Percentiles rank a stretch among this genome's conserved stretches.
Conservation (phyloP, 2,329 filamentous ascomycete genomes). For the Exophiala aquamarina region DNA sequence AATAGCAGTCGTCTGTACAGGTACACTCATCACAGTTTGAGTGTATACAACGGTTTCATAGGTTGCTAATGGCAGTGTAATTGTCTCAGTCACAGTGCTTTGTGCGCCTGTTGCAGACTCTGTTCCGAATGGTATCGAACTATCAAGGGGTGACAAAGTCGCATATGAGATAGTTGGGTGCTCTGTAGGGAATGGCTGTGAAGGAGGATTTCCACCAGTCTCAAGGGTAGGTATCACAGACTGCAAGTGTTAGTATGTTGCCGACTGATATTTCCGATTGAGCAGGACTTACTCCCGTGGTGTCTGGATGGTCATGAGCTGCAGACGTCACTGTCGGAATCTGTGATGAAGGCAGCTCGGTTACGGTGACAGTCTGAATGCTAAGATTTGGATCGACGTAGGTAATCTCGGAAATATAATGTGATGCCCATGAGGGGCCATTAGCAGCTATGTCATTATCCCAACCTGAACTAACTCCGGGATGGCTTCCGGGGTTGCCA, state of each 20-base stretch:
- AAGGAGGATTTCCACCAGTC: slow-evolving; percentile 26
- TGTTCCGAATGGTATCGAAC: slow-evolving; percentile 22
- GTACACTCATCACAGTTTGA: slow-evolving; percentile 21
- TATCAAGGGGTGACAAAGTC: slow-evolving; percentile 26
- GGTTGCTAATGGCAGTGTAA: slow-evolving; percentile 27
- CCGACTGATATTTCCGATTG: no score
- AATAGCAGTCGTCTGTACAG: slow-evolving; percentile 22
- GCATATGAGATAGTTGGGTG: slow-evolving; percentile 21
- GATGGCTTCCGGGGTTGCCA: background rate
- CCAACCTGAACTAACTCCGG: background rate
- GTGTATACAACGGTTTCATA: slow-evolving; percentile 23
- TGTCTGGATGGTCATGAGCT: slow-evolving; percentile 23
- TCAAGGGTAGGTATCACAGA: slow-evolving; percentile 26
- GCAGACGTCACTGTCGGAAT: slow-evolving; percentile 24
- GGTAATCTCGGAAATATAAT: slow-evolving; percentile 20
- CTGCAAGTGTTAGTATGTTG: slow-evolving; percentile 12
- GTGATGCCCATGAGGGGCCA: background rate
- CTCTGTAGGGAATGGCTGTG: slow-evolving; percentile 28
- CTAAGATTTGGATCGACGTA: slow-evolving; percentile 23
- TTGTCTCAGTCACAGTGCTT: slow-evolving; percentile 24
- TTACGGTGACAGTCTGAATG: slow-evolving; percentile 22
- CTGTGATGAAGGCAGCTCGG: slow-evolving; percentile 18
- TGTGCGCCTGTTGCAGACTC: slow-evolving; percentile 16
- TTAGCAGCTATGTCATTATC: background rate
- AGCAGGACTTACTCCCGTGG: slow-evolving; percentile 25